Conservation (phyloP, 495 filamentous ascomycete genomes). For the Neurospora pannonica region DNA sequence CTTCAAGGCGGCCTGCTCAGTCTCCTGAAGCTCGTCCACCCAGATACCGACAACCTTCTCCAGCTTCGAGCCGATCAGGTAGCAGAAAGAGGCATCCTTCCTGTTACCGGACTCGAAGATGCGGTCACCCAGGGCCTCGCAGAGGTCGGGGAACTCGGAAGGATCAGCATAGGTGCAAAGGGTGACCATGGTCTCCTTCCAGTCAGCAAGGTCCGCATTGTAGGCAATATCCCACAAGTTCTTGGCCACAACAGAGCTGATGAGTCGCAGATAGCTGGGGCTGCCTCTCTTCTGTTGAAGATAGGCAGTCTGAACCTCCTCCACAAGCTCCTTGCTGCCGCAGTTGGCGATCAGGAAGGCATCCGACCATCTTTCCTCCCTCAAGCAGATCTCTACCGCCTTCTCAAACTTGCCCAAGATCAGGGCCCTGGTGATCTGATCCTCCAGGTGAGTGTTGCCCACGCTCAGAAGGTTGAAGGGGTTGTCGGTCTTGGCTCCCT, state of each 20-base stretch:
- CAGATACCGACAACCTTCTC: constrained; percentile 95
- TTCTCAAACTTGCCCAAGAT: constrained; percentile 86
- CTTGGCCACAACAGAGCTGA: constrained; percentile 88
- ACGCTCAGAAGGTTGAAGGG: constrained; percentile 62
- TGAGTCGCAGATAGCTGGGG: constrained; percentile 84
- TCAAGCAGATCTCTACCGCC: constrained; percentile 77
- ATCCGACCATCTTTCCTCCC: constrained; percentile 84
- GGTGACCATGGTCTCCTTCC: constrained; percentile 94
- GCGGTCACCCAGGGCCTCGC: constrained; percentile 88
- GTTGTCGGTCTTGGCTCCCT: constrained; percentile 42
- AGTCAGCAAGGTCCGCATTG: constrained; percentile 84
- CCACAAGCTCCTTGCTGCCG: constrained; percentile 85
- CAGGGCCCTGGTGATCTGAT: constrained; percentile 75
- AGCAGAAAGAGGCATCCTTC: constrained; percentile 94
- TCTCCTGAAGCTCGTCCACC: constrained; percentile 77
- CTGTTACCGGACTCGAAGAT: constrained; percentile 65
- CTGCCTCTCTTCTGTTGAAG: constrained; percentile 70
- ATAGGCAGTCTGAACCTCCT: constrained; percentile 88
- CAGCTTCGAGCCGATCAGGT: constrained; percentile 85
- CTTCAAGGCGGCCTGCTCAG: constrained; percentile 64
- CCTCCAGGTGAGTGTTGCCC: constrained; percentile 70
- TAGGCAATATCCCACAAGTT: constrained; percentile 98
- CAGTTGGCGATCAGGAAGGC: constrained; percentile 98
- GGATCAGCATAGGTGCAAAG: constrained; percentile 90
- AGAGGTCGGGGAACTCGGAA: constrained; percentile 89